Evolutionary conservation across 179 eudicot species (phyloP), one percentile per base, ranked within the genome.

Genomic region (Nepenthes alata): DNA sequence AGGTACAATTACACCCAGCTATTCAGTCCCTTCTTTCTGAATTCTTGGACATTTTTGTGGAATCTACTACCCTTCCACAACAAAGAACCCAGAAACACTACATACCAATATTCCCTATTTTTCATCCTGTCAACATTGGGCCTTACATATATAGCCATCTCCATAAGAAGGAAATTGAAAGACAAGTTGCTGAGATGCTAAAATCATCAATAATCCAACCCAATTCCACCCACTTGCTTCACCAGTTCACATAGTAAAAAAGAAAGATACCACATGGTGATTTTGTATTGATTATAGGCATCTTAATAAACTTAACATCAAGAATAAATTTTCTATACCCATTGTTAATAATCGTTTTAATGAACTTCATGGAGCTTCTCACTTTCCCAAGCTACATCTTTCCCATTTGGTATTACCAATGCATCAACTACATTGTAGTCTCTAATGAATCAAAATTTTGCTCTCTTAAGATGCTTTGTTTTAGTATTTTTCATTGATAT

Each of bases 251-350:
- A n/a, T 25, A 15, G 35, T 53, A 5, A 53, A 53, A 34, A 53
- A 58, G 8, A 25, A 25, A 25, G 47, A 58, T 1, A n/a, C 4
- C 6, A 2, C 15, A 7, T 58, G 47, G 35, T 2, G 35, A 15
- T 11, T 41, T 1, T 56, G 59, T 35, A 25, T 56, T 25, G 59
- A 25, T 36, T 56, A 25, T 36, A 25, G 35, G 2, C 35, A n/a
- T 6, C 14, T 58, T 2, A 44, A 58, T 11, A 36, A 58, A 15
- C 48, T 7, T 6, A 66, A 57, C 0, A 6, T 66, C 15, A 35
- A 49, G 35, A 62, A 66, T 48, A 45, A n/a, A 12, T 66, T 25
- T 49, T 62, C 62, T 1, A 66, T 66, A 8, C 69, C 57, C 1
- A 8, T 60, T 2, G n/a, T 66, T 7, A 62, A 58, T 34, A 62